phyloP scores from a whole-genome alignment of 768 basidiomycete species.

The Leccinum disarticulatum region DNA sequence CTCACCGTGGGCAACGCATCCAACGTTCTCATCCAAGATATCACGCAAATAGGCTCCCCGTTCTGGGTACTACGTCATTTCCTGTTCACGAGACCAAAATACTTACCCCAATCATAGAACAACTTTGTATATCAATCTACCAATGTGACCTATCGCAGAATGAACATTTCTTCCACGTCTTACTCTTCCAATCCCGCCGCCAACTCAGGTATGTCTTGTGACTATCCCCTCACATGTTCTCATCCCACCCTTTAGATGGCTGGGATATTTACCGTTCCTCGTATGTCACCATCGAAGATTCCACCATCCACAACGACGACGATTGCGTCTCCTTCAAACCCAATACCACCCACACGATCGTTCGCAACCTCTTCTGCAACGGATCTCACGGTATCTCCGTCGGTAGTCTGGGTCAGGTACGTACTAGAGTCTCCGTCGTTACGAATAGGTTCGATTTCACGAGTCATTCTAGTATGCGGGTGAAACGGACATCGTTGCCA shows the following conservation, averaged over 20 bases:
- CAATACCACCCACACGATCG: slow-evolving; percentile 39
- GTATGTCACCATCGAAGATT: slow-evolving; percentile 35
- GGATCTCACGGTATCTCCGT: slow-evolving; percentile 43
- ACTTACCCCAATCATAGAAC: slow-evolving; percentile 17
- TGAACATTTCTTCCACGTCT: slow-evolving; percentile 38
- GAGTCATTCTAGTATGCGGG: slow-evolving; percentile 32
- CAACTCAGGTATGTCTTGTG: slow-evolving; percentile 34
- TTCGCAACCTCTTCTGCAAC: slow-evolving; percentile 45
- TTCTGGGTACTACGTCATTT: slow-evolving; percentile 36
- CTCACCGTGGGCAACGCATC: slow-evolving; percentile 44
- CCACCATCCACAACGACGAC: slow-evolving; percentile 42
- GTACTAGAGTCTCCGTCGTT: too few relatives aligned
- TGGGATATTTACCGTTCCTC: slow-evolving; percentile 50
- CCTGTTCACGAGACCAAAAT: background rate
- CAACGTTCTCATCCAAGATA: slow-evolving; percentile 40
- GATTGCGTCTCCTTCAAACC: slow-evolving; percentile 36
- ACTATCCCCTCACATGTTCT: background rate
- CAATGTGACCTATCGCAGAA: slow-evolving; percentile 41
- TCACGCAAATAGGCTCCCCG: slow-evolving; percentile 40
- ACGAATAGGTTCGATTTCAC: background rate
- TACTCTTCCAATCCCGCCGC: slow-evolving; percentile 33
- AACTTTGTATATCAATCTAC: slow-evolving; percentile 44
- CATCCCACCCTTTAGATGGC: slow-evolving; percentile 32
- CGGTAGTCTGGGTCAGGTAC: slow-evolving; percentile 45
- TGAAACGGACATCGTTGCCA: slow-evolving; percentile 43